Conservation (phyloP, 2,329 filamentous ascomycete genomes). For the Periconia digitata region DNA sequence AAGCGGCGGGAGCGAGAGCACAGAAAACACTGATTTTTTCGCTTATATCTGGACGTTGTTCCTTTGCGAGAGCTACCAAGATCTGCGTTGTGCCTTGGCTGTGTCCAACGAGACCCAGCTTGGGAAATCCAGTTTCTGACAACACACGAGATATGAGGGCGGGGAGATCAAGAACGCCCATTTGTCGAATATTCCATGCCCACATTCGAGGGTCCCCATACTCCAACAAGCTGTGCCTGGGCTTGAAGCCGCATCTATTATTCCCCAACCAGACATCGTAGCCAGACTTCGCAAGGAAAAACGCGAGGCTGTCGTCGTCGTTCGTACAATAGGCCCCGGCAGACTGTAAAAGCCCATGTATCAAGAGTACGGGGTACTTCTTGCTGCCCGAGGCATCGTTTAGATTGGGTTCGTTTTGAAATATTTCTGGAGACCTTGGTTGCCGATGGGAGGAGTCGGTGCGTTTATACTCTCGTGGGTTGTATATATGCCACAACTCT, state of each 20-base stretch:
- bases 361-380: slow-evolving; percentile 81
- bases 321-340: slow-evolving; percentile 87
- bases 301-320: slow-evolving; percentile 86
- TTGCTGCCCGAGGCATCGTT: slow-evolving; percentile 50
- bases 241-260: slow-evolving; percentile 83
- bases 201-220: slow-evolving; percentile 87
- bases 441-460: slow-evolving; percentile 53
- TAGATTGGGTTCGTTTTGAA: slow-evolving; percentile 48
- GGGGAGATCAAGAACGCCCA: slow-evolving; percentile 86
- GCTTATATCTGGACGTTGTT: slow-evolving; percentile 83
- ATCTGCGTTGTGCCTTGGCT: slow-evolving; percentile 91
- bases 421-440: slow-evolving; percentile 63
- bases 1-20: slow-evolving; percentile 84
- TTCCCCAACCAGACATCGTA: slow-evolving; percentile 97
- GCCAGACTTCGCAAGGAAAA: slow-evolving; percentile 87
- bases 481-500: slow-evolving; percentile 84
- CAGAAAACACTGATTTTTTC: slow-evolving; percentile 86
- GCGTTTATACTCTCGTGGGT: slow-evolving; percentile 71
- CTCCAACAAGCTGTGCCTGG: slow-evolving; percentile 70
- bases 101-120: slow-evolving; percentile 81
- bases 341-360: slow-evolving; percentile 87
- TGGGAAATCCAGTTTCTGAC: slow-evolving; percentile 77
- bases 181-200: slow-evolving; percentile 94
- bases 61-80: slow-evolving; percentile 83
- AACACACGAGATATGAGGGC: slow-evolving; percentile 80